Base-by-base conservation (phyloP, 495 filamentous ascomycete species). In the Daldinia grandis region DNA sequence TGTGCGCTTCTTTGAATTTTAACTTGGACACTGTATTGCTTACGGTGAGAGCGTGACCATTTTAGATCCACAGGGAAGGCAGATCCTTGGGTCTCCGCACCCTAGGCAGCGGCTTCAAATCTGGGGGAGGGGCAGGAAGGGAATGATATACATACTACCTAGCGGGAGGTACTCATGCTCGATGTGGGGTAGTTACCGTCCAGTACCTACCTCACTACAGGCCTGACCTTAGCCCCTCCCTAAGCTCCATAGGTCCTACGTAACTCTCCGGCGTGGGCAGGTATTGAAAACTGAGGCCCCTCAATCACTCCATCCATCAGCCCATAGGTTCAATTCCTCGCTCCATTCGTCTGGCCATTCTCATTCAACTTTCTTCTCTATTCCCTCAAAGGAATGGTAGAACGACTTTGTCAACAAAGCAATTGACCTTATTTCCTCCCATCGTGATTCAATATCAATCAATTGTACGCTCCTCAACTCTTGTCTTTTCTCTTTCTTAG, bases 231-330 rank as follows among this genome's bases (percentile, higher is more conserved):
- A 42, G 68, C 68, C 69, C 68, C 69, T 72, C 63, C 53, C 56
- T 17, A 33, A 72, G 30, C 47, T 42, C 54, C 59, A 67, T 64
- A 54, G 54, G 12, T 38, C 47, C 64, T 68, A 72, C 69, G 64
- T 72, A 72, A 72, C 69, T 72, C 60, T 40, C 64, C 64, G 61
- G 64, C 64, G 60, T 68, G 69, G 70, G 56, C 70, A 69, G 65
- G 65, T 68, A 65, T 69, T 51, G 56, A 62, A 65, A 64, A 54
- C 8, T 73, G 64, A 73, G 19, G 70, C 70, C 70, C 70, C 65
- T 73, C 70, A 73, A 66, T 73, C 70, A 66, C 70, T 69, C 70
- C 56, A 73, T 73, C 50, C 61, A 73, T 73, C 70, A 69, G 65
- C 70, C 70, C 70, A 73, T 66, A 69, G 70, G 65, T 62, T 40